These are phyloP conservation scores for Hypoxylon sp. DNA, from an alignment of 2,329 filamentous ascomycete genomes.

Conservation along the genomic window DNA sequence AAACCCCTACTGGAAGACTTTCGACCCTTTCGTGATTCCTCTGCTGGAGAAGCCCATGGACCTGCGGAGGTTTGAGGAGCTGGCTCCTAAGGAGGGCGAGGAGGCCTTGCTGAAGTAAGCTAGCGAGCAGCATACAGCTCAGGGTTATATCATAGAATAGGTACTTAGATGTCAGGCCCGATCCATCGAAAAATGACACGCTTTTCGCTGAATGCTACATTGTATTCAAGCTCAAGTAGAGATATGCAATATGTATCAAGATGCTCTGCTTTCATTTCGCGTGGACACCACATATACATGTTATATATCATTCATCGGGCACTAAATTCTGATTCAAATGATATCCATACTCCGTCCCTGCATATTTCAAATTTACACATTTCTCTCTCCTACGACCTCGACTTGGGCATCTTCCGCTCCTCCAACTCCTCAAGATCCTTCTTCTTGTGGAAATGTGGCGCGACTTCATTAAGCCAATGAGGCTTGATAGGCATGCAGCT, in stretches of 20 bases:
- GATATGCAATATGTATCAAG: too few relatives aligned
- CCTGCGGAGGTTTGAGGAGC: conserved; percentile 71
- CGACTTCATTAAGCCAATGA: conserved; percentile 86
- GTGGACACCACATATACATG: too few relatives aligned
- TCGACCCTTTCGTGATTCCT: conserved; percentile 77
- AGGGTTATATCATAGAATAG: too few relatives aligned
- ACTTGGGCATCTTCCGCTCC: conserved; percentile 77
- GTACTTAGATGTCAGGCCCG: too few relatives aligned
- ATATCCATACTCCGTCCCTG: too few relatives aligned
- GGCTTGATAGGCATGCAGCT: conserved; percentile 85
- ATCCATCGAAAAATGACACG: too few relatives aligned
- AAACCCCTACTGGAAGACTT: conserved; percentile 80
- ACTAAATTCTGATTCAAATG: too few relatives aligned
- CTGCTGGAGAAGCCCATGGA: conserved; percentile 75
- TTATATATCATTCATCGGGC: too few relatives aligned
- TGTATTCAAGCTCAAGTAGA: too few relatives aligned
- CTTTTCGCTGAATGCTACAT: too few relatives aligned
- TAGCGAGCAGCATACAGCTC: too few relatives aligned
- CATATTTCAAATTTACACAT: conserved; percentile 2
- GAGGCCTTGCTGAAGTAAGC: conserved; percentile 38
- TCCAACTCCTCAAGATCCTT: conserved; percentile 86
- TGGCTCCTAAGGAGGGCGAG: conserved; percentile 54
- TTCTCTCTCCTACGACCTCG: background rate
- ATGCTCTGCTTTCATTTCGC: too few relatives aligned
- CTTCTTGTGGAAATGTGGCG: conserved; percentile 94